phyloP scores from a whole-genome alignment of 208 protist genomes.

The Crithidia fasciculata region DNA sequence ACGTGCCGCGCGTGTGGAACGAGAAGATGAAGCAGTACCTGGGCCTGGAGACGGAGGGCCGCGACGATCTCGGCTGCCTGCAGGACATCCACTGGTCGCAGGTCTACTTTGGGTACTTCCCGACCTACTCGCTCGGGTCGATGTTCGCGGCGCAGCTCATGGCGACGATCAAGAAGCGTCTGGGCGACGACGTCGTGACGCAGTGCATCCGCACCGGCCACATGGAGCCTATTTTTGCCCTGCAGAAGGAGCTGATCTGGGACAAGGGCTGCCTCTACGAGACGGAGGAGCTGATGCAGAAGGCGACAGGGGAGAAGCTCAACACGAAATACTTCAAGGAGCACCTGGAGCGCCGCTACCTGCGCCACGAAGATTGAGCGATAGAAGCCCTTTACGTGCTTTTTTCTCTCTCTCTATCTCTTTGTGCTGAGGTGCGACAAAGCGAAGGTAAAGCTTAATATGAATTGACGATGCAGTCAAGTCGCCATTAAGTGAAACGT shows the following conservation, averaged over 20 bases:
- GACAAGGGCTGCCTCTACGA: slow-evolving; percentile 42
- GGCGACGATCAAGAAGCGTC: slow-evolving; percentile 50
- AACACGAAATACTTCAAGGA: slow-evolving; percentile 68
- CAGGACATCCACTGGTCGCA: slow-evolving; percentile 90
- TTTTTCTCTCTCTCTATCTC: slow-evolving; percentile 12
- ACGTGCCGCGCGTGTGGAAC: slow-evolving; percentile 79
- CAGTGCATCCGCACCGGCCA: slow-evolving; percentile 52
- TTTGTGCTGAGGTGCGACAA: neutral
- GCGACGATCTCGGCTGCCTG: slow-evolving; percentile 76
- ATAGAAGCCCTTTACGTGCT: neutral
- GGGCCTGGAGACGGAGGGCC: slow-evolving; percentile 71
- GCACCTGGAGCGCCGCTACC: slow-evolving; percentile 81
- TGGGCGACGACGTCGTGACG: slow-evolving; percentile 44
- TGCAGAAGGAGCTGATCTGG: slow-evolving; percentile 70
- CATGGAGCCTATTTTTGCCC: slow-evolving; percentile 49
- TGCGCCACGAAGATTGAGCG: slow-evolving; percentile 33
- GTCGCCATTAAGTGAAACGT: no score
- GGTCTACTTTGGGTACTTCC: slow-evolving; percentile 78
- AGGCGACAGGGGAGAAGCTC: slow-evolving; percentile 72
- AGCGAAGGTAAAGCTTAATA: no score
- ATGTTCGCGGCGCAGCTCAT: slow-evolving; percentile 83
- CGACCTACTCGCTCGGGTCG: slow-evolving; percentile 77
- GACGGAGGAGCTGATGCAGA: slow-evolving; percentile 68
- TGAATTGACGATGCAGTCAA: no score
- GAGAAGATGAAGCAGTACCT: slow-evolving; percentile 86